phyloP scores from a whole-genome alignment of 164 flowering plant species.

The Macadamia tetraphylla region DNA sequence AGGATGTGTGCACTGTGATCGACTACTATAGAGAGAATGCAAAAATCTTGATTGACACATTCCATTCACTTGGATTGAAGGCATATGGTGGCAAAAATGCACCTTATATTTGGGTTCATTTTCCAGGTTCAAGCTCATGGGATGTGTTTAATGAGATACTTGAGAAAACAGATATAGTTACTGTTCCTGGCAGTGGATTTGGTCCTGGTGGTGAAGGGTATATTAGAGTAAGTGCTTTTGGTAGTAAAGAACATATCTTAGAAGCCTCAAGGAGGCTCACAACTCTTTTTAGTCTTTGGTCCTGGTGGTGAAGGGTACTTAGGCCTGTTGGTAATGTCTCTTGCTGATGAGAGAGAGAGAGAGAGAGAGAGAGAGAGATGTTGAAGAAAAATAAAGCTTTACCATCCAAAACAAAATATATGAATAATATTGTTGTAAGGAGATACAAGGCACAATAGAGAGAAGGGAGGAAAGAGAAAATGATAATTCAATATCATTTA shows the following conservation, averaged over 20 bases:
- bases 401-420: no score
- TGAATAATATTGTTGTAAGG: no score
- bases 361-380: no score
- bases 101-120: slow-evolving; percentile 85
- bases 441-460: no score
- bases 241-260: slow-evolving; percentile 46
- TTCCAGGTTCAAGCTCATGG: slow-evolving; percentile 78
- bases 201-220: slow-evolving; percentile 80
- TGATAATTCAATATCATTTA: no score
- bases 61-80: slow-evolving; percentile 46
- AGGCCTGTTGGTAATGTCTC: no score
- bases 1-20: slow-evolving; percentile 43
- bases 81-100: slow-evolving; percentile 81
- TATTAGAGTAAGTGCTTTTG: slow-evolving; percentile 68
- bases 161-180: slow-evolving; percentile 59
- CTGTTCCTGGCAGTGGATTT: slow-evolving; percentile 81
- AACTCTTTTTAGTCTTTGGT: slow-evolving; percentile 3
- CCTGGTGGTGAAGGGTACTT: no score
- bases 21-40: slow-evolving; percentile 73
- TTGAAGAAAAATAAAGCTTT: no score
- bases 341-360: no score
- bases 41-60: slow-evolving; percentile 48
- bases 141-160: slow-evolving; percentile 65
- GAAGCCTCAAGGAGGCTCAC: slow-evolving; percentile 69
- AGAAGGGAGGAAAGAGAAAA: no score